Evolutionary conservation across 164 flowering plant genomes (phyloP).

Genomic region (Aristolochia contorta): DNA sequence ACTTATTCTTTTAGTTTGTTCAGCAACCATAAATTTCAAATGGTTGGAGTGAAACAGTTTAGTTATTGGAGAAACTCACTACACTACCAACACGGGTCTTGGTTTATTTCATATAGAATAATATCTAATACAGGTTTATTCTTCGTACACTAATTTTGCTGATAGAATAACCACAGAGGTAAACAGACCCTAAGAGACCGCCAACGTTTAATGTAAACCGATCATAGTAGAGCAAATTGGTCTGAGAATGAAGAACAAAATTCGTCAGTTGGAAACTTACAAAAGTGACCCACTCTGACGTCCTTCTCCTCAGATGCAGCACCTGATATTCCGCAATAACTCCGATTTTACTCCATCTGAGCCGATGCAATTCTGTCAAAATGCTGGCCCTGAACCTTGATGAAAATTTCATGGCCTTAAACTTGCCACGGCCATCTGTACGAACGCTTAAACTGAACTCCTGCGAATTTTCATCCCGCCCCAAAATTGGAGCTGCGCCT

Average conservation of each 20-base stretch:
- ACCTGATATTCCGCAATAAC: slow-evolving; percentile 72
- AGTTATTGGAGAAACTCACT: no score
- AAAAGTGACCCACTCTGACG: slow-evolving; percentile 68
- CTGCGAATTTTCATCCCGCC: slow-evolving; percentile 64
- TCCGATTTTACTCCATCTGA: slow-evolving; percentile 43
- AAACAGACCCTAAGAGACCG: no score
- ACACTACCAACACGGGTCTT: no score
- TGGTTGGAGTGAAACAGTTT: no score
- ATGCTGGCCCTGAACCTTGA: slow-evolving; percentile 71
- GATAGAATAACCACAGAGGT: no score
- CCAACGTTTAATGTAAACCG: no score
- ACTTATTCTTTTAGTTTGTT: no score
- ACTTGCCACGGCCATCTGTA: slow-evolving; percentile 88
- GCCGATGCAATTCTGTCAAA: slow-evolving; percentile 72
- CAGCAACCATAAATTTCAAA: no score
- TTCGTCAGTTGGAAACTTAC: slow-evolving; percentile 44
- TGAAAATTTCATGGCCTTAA: slow-evolving; percentile 73
- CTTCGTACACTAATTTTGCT: no score
- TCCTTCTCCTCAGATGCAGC: slow-evolving; percentile 68
- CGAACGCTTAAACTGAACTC: slow-evolving; percentile 79
- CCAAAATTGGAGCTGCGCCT: slow-evolving; percentile 57
- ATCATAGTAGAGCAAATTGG: no score
- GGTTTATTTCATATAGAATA: no score
- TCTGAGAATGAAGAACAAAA: neutral
- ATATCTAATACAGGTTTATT: no score